Base-by-base conservation (phyloP, 768 basidiomycete genomes). In the Lentinula aciculospora region DNA sequence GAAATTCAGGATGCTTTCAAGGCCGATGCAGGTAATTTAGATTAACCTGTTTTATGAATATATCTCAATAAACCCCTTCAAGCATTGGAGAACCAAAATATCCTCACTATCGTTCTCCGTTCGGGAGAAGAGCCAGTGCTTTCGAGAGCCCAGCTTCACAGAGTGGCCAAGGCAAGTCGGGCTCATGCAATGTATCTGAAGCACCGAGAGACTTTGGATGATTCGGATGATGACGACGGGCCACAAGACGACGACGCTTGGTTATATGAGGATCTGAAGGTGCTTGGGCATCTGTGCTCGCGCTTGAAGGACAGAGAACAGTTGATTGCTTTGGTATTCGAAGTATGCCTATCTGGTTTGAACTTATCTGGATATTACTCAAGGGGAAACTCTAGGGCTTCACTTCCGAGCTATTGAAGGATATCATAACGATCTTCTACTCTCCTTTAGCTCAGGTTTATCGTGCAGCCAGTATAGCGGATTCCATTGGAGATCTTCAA, bases 341-440 rank as follows among this genome's bases (percentile, higher is more conserved):
- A 99, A 86, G 95, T 88, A 56, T 56, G 81, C 61, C 23, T 3
- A 32, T 45, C 15, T 31, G 13, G 47, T 9, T 19, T 34, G 8
- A 36, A 27, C 21, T 19, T 4, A 4, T n/a, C 46, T 36, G 59
- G 34, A 40, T 57, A 40, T 42, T 51, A 17, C 15, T 37, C 36
- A 32, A n/a, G 17, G 5, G 2, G 13, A 17, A 36, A 5, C 37
- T 50, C 4, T 34, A 98, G 95, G 95, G 97, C 21, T 87, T 87
- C 45, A 98, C 97, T 0, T 86, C 96, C 2, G 97, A 98, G 32
- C 77, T 99, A 25, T 75, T 99, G 66, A 98, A 95, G 71, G 97
- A 99, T 69, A 98, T 99, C 59, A 93, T 99, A 65, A 98, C 97
- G 19, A 98, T 99, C 58, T 99, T 99, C 72, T 99, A 99, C 70